A percentile compares a stretch with the other conserved stretches of the same genome.
Evolutionary conservation across 2,329 filamentous ascomycete species (phyloP).

Genomic region (Bretziella fagacearum): DNA sequence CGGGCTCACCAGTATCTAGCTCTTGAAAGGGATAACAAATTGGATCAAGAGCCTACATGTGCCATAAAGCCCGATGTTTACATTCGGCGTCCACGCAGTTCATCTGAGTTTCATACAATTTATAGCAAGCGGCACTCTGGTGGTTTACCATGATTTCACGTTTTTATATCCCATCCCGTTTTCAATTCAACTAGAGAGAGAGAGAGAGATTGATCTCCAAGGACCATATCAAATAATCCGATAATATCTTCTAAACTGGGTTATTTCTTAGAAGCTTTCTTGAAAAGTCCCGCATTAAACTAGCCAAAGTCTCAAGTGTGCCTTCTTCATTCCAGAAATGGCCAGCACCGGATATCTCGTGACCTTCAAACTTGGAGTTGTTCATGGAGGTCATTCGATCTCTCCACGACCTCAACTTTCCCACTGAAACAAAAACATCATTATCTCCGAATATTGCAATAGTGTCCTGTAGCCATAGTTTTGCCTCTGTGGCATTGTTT

Average conservation of each 20-base stretch:
- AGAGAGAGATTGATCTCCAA: no score
- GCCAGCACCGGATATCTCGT: slow-evolving; percentile 36
- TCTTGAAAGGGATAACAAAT: no score
- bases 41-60: not conserved
- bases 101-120: not conserved
- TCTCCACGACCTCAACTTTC: slow-evolving; percentile 51
- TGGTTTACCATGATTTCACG: no score
- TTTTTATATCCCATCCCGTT: no score
- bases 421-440: slow-evolving; percentile 54
- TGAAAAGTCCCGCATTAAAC: slow-evolving; percentile 19
- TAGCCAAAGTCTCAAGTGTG: slow-evolving; percentile 25
- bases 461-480: slow-evolving; percentile 41
- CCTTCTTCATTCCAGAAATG: slow-evolving; percentile 47
- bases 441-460: slow-evolving; percentile 58
- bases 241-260: no score
- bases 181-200: no score
- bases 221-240: no score
- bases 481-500: slow-evolving; percentile 28
- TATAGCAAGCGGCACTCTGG: no score
- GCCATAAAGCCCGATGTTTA: not conserved
- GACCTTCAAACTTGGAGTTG: slow-evolving; percentile 29
- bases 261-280: not conserved
- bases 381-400: slow-evolving; percentile 29
- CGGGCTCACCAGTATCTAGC: not conserved
- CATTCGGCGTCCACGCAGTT: not conserved